phyloP scores from a whole-genome alignment of 2,329 filamentous ascomycete genomes.

The Cladosporium sp. region DNA sequence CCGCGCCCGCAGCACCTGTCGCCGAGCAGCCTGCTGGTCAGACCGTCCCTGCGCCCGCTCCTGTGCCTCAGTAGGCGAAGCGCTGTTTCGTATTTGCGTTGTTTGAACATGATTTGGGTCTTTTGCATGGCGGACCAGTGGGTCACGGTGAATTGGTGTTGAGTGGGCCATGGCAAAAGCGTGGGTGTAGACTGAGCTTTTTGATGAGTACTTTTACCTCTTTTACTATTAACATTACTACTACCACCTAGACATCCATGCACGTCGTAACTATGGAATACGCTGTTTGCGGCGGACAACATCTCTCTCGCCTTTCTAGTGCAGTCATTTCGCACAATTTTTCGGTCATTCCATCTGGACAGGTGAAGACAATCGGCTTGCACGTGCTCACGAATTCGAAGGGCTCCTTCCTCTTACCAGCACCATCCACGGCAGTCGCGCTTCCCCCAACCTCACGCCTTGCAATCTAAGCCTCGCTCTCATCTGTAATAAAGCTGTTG shows the following conservation, averaged over 20 bases:
- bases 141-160: not conserved
- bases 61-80: conserved; percentile 21
- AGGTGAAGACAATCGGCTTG: not conserved
- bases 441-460: not conserved
- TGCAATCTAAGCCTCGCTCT: not conserved
- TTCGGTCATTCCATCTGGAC: not conserved
- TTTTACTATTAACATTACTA: not conserved
- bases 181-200: conserved; percentile 13
- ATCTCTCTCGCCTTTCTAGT: not conserved
- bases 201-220: not conserved
- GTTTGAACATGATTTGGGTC: not conserved
- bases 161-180: conserved; percentile 10
- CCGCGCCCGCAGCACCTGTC: conserved; percentile 23
- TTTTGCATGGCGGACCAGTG: conserved; percentile 18
- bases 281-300: not conserved
- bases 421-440: not conserved
- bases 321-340: not conserved
- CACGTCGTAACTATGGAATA: not conserved
- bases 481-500: not conserved
- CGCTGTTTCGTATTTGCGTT: not conserved
- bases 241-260: not conserved
- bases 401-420: not conserved
- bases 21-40: conserved; percentile 26
- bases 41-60: conserved; percentile 24
- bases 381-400: not conserved